These are phyloP conservation scores for Suillus spraguei DNA, from an alignment of 768 basidiomycete species.

Conservation along the genomic window DNA sequence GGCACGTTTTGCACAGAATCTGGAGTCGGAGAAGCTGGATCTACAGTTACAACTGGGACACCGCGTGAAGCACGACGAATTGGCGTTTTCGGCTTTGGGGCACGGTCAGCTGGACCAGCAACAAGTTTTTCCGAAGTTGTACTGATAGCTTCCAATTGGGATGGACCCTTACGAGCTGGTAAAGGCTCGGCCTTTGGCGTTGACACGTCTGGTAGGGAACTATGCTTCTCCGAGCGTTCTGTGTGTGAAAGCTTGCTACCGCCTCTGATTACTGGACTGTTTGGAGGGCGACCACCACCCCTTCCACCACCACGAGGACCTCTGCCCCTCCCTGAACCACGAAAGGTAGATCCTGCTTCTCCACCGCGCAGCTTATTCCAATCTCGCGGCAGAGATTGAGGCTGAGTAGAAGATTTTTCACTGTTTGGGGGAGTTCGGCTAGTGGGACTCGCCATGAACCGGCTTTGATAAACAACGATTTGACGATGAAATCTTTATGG, in stretches of 20 bases:
- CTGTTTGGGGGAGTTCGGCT: slow-evolving; percentile 29
- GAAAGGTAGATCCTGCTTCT: slow-evolving; percentile 52
- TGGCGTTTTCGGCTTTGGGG: slow-evolving; percentile 23
- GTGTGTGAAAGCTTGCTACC: slow-evolving; percentile 19
- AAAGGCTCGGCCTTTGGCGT: slow-evolving; percentile 16
- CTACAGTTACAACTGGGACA: slow-evolving; percentile 24
- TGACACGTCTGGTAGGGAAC: slow-evolving; percentile 23
- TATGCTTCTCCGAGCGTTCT: slow-evolving; percentile 22
- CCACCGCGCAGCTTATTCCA: slow-evolving; percentile 43
- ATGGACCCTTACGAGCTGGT: slow-evolving; percentile 20
- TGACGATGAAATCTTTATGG: background rate
- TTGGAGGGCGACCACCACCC: slow-evolving; percentile 33
- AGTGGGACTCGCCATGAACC: slow-evolving; percentile 47
- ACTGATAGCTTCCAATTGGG: slow-evolving; percentile 22
- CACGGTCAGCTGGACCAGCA: slow-evolving; percentile 23
- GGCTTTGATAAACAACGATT: slow-evolving; percentile 5
- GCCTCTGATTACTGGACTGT: slow-evolving; percentile 24
- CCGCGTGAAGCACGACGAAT: slow-evolving; percentile 25
- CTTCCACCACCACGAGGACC: slow-evolving; percentile 36
- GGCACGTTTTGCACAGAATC: slow-evolving; percentile 25
- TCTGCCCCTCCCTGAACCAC: slow-evolving; percentile 42
- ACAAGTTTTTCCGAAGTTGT: slow-evolving; percentile 27
- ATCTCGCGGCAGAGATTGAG: slow-evolving; percentile 38
- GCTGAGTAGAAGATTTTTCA: slow-evolving; percentile 29
- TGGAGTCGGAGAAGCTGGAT: slow-evolving; percentile 24